Conservation (phyloP, 140 eudicot genomes). For the Flaveria floridana region DNA sequence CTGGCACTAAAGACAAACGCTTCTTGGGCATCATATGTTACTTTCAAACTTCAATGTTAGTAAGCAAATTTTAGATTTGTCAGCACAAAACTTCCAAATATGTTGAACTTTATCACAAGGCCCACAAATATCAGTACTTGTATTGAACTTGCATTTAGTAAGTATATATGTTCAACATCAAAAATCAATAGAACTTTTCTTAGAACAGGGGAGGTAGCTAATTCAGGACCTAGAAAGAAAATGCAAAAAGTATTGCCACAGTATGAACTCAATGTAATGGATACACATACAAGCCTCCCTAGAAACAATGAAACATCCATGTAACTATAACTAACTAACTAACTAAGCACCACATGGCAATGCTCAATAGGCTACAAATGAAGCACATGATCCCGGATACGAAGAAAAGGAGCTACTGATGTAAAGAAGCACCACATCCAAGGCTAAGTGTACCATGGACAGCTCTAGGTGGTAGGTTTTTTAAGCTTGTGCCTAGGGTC, state of each 20-base stretch:
- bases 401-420: neutral
- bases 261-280: neutral
- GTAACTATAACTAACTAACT: neutral
- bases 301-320: neutral
- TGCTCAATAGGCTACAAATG: neutral
- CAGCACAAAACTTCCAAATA: neutral
- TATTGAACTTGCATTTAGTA: neutral
- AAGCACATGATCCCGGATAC: neutral
- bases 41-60: neutral
- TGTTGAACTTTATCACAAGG: neutral
- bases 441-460: too few relatives aligned
- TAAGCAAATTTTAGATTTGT: neutral
- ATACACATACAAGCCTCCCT: too few relatives aligned
- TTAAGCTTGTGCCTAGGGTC: too few relatives aligned
- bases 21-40: neutral
- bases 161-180: neutral
- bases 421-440: too few relatives aligned
- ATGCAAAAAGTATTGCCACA: neutral
- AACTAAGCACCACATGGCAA: neutral
- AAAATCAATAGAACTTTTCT: neutral
- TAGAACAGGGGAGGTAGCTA: neutral
- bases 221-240: neutral
- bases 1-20: neutral
- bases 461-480: too few relatives aligned
- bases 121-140: neutral